phyloP scores from a whole-genome alignment of 2,329 filamentous ascomycete species.

The Trichoderma sp. region DNA sequence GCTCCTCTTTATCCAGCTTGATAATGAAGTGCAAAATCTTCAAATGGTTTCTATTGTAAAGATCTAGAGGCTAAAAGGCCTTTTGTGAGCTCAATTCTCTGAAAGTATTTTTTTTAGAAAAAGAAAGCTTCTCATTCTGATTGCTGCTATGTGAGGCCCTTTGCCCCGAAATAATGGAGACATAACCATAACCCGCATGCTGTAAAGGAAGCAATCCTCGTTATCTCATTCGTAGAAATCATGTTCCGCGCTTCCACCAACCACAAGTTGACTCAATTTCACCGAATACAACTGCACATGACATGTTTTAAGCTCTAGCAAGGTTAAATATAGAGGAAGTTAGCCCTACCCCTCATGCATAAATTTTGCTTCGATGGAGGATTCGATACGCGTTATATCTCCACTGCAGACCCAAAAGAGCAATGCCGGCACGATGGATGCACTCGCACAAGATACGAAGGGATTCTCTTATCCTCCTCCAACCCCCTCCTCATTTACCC shows the following conservation, averaged over 20 bases:
- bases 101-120: neutral
- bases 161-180: neutral
- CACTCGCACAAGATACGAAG: neutral
- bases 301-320: neutral
- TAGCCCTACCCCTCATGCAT: conserved; percentile 1
- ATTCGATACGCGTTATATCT: neutral
- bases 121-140: neutral
- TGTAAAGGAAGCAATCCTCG: neutral
- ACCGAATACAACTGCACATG: neutral
- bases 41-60: too few relatives aligned
- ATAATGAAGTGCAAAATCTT: neutral
- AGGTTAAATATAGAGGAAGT: neutral
- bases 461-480: neutral
- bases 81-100: neutral
- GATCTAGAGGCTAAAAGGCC: neutral
- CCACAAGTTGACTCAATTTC: neutral
- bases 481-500: neutral
- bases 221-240: neutral
- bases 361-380: neutral
- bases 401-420: neutral
- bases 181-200: neutral
- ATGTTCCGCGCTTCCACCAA: neutral
- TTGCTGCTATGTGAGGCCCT: neutral
- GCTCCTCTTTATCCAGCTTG: neutral
- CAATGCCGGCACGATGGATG: too few relatives aligned